These are phyloP conservation scores for Fusarium fujikuroi DNA, from an alignment of 2,329 filamentous ascomycete genomes.

Conservation along the genomic window DNA sequence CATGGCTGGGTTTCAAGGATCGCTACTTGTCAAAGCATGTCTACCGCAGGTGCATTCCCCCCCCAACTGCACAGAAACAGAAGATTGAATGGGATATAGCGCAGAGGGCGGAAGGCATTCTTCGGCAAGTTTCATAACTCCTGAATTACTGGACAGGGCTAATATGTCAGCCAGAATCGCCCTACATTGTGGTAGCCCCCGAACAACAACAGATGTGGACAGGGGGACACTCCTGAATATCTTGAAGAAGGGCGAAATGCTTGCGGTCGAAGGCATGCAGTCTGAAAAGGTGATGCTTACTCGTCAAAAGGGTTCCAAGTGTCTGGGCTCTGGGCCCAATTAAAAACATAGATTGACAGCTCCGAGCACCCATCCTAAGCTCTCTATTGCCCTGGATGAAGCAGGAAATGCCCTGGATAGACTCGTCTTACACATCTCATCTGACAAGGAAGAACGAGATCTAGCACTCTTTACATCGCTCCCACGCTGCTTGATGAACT, in stretches of 20 bases:
- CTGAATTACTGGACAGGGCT: not conserved
- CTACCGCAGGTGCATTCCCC: not conserved
- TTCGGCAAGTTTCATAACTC: not conserved
- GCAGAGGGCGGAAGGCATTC: not conserved
- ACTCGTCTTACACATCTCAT: not conserved
- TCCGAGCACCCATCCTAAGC: not conserved
- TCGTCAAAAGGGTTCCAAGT: not conserved
- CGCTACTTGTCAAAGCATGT: not conserved
- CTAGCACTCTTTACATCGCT: not conserved
- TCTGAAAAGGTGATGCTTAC: not conserved
- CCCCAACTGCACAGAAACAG: not conserved
- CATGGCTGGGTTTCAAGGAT: not conserved
- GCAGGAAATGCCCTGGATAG: too few species aligned
- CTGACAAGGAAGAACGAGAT: not conserved
- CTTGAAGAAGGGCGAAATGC: not conserved
- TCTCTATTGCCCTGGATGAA: too few species aligned
- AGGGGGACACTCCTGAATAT: not conserved
- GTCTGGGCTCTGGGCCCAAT: not conserved
- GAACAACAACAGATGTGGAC: not conserved
- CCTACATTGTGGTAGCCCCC: not conserved
- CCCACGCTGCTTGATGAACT: not conserved
- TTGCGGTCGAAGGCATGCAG: not conserved
- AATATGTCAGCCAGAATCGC: not conserved
- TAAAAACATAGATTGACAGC: not conserved
- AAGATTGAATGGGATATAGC: not conserved